Percentiles rank a stretch among this genome's conserved stretches.
phyloP scores from a whole-genome alignment of 805 yeast genomes.

The Sugiyamaella marilandica region DNA sequence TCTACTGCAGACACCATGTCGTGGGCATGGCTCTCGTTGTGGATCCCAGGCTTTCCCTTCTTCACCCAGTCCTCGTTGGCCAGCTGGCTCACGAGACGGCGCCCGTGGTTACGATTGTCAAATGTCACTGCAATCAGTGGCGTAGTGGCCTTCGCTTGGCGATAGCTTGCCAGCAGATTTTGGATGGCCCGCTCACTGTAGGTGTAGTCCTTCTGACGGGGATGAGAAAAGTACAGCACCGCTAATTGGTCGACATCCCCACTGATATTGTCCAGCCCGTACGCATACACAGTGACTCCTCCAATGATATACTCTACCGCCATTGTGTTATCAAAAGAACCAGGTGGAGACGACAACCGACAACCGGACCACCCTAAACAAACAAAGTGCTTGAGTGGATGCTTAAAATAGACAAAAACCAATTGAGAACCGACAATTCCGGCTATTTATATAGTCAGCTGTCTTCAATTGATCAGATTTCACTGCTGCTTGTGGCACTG shows the following conservation, averaged over 20 bases:
- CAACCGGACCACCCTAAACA: too few species aligned
- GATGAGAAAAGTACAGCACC: slow-evolving; percentile 38
- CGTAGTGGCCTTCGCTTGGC: slow-evolving; percentile 21
- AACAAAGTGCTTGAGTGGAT: too few species aligned
- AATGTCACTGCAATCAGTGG: slow-evolving; percentile 45
- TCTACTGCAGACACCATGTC: slow-evolving; percentile 49
- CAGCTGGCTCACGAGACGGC: slow-evolving; percentile 35
- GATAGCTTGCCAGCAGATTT: neutral
- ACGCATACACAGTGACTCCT: slow-evolving; percentile 43
- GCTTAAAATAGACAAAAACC: too few species aligned
- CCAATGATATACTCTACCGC: slow-evolving; percentile 34
- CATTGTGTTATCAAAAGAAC: neutral
- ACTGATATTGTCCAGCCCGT: slow-evolving; percentile 36
- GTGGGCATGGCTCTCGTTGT: slow-evolving; percentile 38
- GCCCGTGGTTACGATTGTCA: slow-evolving; percentile 56
- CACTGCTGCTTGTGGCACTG: too few species aligned
- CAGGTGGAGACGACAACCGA: neutral
- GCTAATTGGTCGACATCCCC: slow-evolving; percentile 20
- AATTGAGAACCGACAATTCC: too few species aligned
- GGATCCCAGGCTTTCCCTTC: slow-evolving; percentile 35
- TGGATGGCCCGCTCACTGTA: slow-evolving; percentile 34
- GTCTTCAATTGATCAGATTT: too few species aligned
- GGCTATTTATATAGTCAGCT: too few species aligned
- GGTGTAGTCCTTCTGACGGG: slow-evolving; percentile 39
- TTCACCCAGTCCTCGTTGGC: slow-evolving; percentile 42